A percentile compares a stretch with the other conserved stretches of the same genome.
Conservation (phyloP, 192 early-diverging fungal species). For the Geranomyces michiganensis region DNA sequence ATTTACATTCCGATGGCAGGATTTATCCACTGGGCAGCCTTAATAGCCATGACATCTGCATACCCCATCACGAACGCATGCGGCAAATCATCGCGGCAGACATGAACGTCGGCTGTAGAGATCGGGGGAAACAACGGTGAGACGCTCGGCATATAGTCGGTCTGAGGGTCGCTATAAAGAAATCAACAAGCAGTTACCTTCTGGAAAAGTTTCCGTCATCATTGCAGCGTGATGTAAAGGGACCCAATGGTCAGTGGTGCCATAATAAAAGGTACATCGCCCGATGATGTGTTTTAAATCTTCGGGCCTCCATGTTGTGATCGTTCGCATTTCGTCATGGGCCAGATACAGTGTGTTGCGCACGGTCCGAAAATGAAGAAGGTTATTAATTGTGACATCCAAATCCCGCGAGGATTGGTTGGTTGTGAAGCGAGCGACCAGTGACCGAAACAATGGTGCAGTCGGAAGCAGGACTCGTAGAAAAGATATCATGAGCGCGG, state of each 20-base stretch:
- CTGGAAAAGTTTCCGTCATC: slow-evolving; percentile 67
- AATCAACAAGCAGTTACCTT: no score
- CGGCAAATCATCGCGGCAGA: slow-evolving; percentile 74
- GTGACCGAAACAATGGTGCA: not conserved
- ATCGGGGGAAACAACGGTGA: not conserved
- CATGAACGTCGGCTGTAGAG: slow-evolving; percentile 39
- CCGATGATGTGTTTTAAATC: slow-evolving; percentile 57
- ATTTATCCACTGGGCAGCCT: no score
- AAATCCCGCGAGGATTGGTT: slow-evolving; percentile 43
- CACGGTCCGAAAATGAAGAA: slow-evolving; percentile 53
- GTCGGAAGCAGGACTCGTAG: not conserved
- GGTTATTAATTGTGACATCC: slow-evolving; percentile 62
- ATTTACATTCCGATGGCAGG: no score
- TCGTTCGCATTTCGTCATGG: slow-evolving; percentile 70
- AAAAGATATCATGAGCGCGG: slow-evolving; percentile 42
- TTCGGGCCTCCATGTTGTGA: slow-evolving; percentile 67
- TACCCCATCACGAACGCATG: slow-evolving; percentile 81
- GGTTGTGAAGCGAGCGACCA: slow-evolving; percentile 19
- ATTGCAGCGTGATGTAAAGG: slow-evolving; percentile 68
- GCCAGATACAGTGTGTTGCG: slow-evolving; percentile 73
- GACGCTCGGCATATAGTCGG: no score
- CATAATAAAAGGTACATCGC: slow-evolving; percentile 81
- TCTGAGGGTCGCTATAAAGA: no score
- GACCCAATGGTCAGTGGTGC: slow-evolving; percentile 75
- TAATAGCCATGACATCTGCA: slow-evolving; percentile 52